phyloP scores from a whole-genome alignment of 768 basidiomycete species.

The Pleurotus platypus region DNA sequence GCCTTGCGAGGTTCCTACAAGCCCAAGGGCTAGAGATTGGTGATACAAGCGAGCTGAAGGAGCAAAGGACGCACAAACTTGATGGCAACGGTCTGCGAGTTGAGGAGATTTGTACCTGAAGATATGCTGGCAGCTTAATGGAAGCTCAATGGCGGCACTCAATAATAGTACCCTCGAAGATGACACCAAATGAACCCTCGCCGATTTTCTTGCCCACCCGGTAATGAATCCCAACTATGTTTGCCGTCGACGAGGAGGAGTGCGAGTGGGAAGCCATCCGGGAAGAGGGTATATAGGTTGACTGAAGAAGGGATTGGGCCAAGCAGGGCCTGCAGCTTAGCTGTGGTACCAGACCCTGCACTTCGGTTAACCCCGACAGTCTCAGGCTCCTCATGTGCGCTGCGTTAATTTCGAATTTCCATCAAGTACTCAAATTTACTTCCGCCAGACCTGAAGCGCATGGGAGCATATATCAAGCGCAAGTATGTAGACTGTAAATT shows the following conservation, averaged over 20 bases:
- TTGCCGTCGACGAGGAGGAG: slow-evolving; percentile 58
- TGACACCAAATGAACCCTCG: slow-evolving; percentile 97
- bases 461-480: neutral
- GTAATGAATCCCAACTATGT: slow-evolving; percentile 95
- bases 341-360: slow-evolving; percentile 11
- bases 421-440: no score
- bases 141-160: slow-evolving; percentile 1
- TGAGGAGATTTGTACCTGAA: slow-evolving; percentile 93
- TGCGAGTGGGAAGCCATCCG: slow-evolving; percentile 60
- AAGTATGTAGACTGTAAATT: neutral
- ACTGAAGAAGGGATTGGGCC: slow-evolving; percentile 25
- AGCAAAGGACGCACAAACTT: slow-evolving; percentile 82
- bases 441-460: neutral
- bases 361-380: slow-evolving; percentile 4
- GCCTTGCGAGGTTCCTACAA: slow-evolving; percentile 86
- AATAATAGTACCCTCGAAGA: slow-evolving; percentile 68
- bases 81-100: slow-evolving; percentile 98
- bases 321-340: slow-evolving; percentile 25
- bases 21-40: slow-evolving; percentile 8
- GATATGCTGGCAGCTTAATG: slow-evolving; percentile 5
- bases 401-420: no score
- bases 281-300: slow-evolving; percentile 19
- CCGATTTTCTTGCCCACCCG: slow-evolving; percentile 99
- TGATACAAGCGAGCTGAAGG: slow-evolving; percentile 11
- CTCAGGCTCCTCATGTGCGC: neutral